A percentile compares a stretch with the other conserved stretches of the same genome.
Conservation (phyloP, 176 grass and related monocot species). For the Tillandsia leiboldiana region DNA sequence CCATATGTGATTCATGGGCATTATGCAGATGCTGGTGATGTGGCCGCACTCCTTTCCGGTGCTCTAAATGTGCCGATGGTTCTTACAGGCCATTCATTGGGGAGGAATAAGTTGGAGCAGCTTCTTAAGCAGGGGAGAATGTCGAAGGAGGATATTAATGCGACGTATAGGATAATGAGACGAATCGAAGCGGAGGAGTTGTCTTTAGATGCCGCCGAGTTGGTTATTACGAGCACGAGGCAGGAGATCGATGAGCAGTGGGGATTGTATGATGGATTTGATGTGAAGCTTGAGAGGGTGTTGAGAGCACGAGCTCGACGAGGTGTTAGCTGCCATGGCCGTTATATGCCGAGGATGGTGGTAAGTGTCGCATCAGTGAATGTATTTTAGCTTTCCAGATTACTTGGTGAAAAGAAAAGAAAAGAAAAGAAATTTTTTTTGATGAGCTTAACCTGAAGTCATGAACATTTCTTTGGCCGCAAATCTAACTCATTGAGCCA, state of each 20-base stretch:
- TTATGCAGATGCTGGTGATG: constrained; percentile 93
- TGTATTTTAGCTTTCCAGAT: background rate
- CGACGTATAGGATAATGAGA: constrained; percentile 94
- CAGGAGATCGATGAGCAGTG: constrained; percentile 99
- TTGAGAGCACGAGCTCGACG: constrained; percentile 47
- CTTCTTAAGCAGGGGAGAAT: constrained; percentile 79
- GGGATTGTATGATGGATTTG: constrained; percentile 89
- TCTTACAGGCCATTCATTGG: constrained; percentile 89
- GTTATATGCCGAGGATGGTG: constrained; percentile 90
- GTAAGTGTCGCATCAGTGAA: constrained; percentile 27
- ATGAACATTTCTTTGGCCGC: no score
- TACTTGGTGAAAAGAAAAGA: no score
- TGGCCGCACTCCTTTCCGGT: constrained; percentile 78
- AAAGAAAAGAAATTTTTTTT: no score
- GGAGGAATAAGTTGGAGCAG: constrained; percentile 95
- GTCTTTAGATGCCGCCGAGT: constrained; percentile 69
- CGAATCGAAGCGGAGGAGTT: constrained; percentile 91
- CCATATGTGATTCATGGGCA: constrained; percentile 94
- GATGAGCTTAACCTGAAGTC: no score
- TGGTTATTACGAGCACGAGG: constrained; percentile 92
- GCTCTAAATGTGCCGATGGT: constrained; percentile 91
- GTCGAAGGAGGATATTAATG: constrained; percentile 71
- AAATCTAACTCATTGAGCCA: no score
- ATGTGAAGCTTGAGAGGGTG: constrained; percentile 83
- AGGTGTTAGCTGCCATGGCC: constrained; percentile 56